Conservation (phyloP, 139 green algal species). For the Tetradesmus lagerheimii region DNA sequence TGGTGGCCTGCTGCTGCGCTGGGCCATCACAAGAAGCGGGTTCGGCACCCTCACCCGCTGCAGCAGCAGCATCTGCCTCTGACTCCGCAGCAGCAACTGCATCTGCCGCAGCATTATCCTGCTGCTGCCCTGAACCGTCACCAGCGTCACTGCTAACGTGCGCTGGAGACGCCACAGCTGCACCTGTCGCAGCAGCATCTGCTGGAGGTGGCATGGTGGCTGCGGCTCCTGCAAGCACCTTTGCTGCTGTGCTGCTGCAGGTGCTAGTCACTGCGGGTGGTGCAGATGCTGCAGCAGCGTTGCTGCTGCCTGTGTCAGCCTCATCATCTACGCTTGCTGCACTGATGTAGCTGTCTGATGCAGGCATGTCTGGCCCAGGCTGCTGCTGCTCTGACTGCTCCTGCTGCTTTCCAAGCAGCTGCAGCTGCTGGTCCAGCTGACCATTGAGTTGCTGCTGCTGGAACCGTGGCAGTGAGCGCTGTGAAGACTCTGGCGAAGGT, state of each 20-base stretch:
- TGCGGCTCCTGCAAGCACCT: neutral
- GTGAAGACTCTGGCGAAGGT: neutral
- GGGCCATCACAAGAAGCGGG: too few relatives aligned
- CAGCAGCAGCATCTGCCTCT: neutral
- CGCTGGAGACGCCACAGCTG: neutral
- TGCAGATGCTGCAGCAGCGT: neutral
- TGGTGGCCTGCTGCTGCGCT: neutral
- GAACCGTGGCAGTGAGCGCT: neutral
- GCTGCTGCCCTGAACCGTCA: neutral
- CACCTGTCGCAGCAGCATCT: neutral
- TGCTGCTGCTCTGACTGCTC: conserved; percentile 2
- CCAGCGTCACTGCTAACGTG: neutral
- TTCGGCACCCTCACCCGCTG: neutral
- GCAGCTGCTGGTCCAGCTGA: neutral
- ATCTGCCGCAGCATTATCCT: too few relatives aligned
- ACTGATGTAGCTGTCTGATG: conserved; percentile 36
- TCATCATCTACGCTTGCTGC: conserved; percentile 21
- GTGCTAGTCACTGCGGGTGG: neutral
- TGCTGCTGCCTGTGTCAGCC: neutral
- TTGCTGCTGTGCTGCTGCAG: neutral
- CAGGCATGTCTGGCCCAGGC: neutral
- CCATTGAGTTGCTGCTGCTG: neutral
- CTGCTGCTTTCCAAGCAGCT: neutral
- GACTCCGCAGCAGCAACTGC: neutral
- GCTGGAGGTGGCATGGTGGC: neutral